Base-by-base conservation (phyloP, 257 asterid genomes). In the Sherardia arvensis region DNA sequence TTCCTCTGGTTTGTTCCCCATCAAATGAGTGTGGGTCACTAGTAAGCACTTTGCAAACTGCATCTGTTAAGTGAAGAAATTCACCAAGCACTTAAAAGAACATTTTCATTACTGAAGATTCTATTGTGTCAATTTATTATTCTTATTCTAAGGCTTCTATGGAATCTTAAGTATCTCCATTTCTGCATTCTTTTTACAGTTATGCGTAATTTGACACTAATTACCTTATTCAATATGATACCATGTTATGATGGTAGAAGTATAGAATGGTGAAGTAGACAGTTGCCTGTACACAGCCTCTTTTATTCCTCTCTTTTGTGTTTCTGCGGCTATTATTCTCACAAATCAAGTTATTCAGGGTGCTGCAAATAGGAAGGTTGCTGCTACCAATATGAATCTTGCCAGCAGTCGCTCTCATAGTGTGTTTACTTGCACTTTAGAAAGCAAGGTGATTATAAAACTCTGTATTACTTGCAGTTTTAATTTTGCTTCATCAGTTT, bases 351-450 rank as follows among this genome's bases (percentile, higher is more conserved):
- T 68, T 49, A 70, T 62, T 36, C 94, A 93, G 99, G 99, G 99
- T 62, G 80, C 97, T 63, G 79, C 90, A 51, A 93, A 90, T 76
- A 84, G 99, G 72, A 93, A 93, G 80, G 99, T 93, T 27, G 99
- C 99, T 47, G 81, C 99, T 28, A 93, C 99, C 73, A 93, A 93
- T 76, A 93, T 93, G 99, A 90, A 90, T 67, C 90, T 77, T 71
- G 97, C 97, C 59, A 93, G 99, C 79, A 93, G 99, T 77, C 96
- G 99, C 71, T 93, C 99, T 9, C 99, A 93, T 65, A 90, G 99
- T 68, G 99, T 93, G 55, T 93, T 93, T 78, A 90, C 99, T 47
- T 90, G 99, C 68, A 76, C 84, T 36, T 72, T 90, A 40, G 99
- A 93, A 81, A 93, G 97, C 74, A 87, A 90, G 95, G 99, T 93